Conservation (phyloP, 2,329 filamentous ascomycete genomes). For the Talaromyces sp. region DNA sequence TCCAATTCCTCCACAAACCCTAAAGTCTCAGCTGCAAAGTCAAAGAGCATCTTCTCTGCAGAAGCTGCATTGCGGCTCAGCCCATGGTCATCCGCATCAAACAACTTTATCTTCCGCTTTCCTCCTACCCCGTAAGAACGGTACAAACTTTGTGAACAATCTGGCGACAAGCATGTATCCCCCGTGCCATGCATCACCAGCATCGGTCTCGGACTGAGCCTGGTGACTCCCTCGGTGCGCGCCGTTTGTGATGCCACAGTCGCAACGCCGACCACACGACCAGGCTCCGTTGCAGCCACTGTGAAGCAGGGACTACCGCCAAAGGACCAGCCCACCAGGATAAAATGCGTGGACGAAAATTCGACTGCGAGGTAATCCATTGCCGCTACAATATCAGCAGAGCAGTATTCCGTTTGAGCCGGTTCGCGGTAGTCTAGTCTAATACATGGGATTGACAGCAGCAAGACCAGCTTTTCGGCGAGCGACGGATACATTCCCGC, state of each 20-base stretch:
- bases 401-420: conserved; percentile 29
- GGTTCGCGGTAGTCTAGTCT: conserved; percentile 38
- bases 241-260: conserved; percentile 37
- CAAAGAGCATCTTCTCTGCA: conserved; percentile 35
- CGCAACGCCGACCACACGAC: conserved; percentile 31
- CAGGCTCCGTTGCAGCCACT: conserved; percentile 24
- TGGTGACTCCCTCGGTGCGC: conserved; percentile 26
- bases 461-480: conserved; percentile 36
- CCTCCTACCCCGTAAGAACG: conserved; percentile 29
- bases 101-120: conserved; percentile 30
- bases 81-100: conserved; percentile 38
- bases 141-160: conserved; percentile 32
- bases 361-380: conserved; percentile 30
- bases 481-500: conserved; percentile 36
- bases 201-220: conserved; percentile 28
- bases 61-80: conserved; percentile 30
- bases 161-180: conserved; percentile 28
- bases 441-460: conserved; percentile 32
- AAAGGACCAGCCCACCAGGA: conserved; percentile 40
- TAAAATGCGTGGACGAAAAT: conserved; percentile 28
- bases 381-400: conserved; percentile 29
- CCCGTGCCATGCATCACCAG: conserved; percentile 36
- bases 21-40: conserved; percentile 32
- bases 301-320: conserved; percentile 38
- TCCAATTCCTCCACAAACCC: conserved; percentile 19